Conservation (phyloP, 2,329 filamentous ascomycete genomes). For the Pseudocercospora eumusae region DNA sequence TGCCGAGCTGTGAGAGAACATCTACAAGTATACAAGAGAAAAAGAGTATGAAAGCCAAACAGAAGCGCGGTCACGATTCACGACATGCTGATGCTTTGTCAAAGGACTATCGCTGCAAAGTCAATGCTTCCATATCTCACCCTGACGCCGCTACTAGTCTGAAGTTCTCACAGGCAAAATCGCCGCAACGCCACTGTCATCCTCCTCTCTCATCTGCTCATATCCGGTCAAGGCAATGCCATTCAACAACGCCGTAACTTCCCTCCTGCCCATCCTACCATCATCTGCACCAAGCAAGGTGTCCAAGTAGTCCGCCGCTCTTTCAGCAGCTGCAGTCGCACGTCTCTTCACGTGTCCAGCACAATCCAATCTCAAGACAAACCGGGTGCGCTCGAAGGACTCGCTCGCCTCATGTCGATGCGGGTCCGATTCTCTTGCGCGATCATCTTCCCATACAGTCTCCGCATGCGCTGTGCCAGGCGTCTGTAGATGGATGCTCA, state of each 20-base stretch:
- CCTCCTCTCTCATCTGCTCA: constrained; percentile 15
- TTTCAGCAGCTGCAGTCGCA: constrained; percentile 8
- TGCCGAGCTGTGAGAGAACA: neutral
- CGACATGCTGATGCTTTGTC: neutral
- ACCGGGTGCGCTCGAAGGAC: constrained; percentile 12
- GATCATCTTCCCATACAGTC: constrained; percentile 19
- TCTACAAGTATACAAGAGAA: neutral
- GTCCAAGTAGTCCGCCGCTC: constrained; percentile 8
- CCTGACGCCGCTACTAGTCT: neutral
- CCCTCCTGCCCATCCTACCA: constrained; percentile 11
- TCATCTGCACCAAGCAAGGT: constrained; percentile 8
- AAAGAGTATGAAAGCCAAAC: neutral
- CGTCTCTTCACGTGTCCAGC: constrained; percentile 12
- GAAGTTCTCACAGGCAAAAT: neutral
- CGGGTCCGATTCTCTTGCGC: constrained; percentile 14
- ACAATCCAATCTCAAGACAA: constrained; percentile 22
- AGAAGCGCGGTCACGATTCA: neutral
- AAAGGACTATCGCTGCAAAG: neutral
- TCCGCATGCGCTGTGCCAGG: neutral
- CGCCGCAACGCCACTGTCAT: neutral
- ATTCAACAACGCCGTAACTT: constrained; percentile 13
- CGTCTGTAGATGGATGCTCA: constrained; percentile 11
- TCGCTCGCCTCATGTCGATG: constrained; percentile 19
- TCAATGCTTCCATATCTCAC: neutral
- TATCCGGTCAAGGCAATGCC: constrained; percentile 15